Base-by-base conservation (phyloP, 2,329 filamentous ascomycete species). In the Colletotrichum tanaceti region DNA sequence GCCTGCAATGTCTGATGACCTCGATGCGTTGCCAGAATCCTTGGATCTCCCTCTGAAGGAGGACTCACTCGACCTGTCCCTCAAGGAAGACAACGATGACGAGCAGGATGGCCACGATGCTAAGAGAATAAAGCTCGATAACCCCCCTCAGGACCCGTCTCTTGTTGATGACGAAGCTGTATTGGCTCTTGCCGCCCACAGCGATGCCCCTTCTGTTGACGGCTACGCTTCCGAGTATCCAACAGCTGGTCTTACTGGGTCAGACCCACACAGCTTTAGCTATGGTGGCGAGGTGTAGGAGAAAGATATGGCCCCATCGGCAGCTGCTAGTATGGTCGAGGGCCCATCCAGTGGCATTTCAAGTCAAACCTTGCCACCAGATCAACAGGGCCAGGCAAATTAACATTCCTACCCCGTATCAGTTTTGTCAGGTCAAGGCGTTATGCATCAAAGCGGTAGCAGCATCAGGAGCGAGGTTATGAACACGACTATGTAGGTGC, bases 81-180 rank as follows among this genome's bases (percentile, higher is more conserved):
- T 75, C 9, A 75, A 73, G 46, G 73, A 74, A 16, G 72, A 76
- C 11, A 76, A 77, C 6, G 44, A 73, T 44, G 75, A 76, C 20
- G 71, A 72, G 70, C 57, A 59, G 16, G 71, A 67, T 47, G 63
- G 47, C 16, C 71, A 46, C 58, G 43, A 52, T 20, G 60, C 70
- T 13, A 72, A 72, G 53, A 58, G 71, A 13, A 59, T 62, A 14
- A 65, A 69, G 43, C 60, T 72, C 20, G 74, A 86, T 85, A 73
- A 76, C 18, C 58, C 75, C n/a, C 71, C 74, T 13, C 77, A 79
- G 16, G 77, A 79, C 18, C 73, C 76, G 10, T 71, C 76, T 0
- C 73, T 84, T 16, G 82, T 84, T 16, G 82, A 85, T 35, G 84
- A 86, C 65, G 83, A 85, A 64, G 83, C 83, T 5, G 81, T 86